Conservation (phyloP, 805 yeast species). For the Wickerhamiella cacticola region DNA sequence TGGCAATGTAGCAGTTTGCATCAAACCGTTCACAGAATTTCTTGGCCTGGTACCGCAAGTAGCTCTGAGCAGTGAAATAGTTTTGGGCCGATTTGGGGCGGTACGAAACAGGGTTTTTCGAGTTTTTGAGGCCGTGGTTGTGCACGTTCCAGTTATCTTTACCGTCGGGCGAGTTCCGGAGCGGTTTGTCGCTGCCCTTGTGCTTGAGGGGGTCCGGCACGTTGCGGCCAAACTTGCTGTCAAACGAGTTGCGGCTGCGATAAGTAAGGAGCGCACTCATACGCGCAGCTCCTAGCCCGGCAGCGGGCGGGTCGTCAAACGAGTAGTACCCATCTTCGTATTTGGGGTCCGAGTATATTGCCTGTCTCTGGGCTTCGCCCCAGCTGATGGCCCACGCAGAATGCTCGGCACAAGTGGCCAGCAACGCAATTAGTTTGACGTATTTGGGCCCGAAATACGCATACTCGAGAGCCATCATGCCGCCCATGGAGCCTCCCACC, state of each 20-base stretch:
- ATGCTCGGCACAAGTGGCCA: constrained; percentile 89
- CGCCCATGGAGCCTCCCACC: constrained; percentile 98
- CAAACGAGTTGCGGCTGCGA: constrained; percentile 84
- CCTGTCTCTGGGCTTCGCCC: constrained; percentile 97
- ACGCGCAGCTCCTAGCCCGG: constrained; percentile 90
- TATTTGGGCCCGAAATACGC: constrained; percentile 55
- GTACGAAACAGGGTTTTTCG: constrained; percentile 16
- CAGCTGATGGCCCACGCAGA: constrained; percentile 98
- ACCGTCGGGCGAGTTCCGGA: constrained; percentile 21
- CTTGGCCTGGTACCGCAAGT: constrained; percentile 84
- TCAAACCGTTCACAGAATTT: constrained; percentile 85
- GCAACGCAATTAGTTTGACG: constrained; percentile 61
- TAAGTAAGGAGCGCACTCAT: constrained; percentile 93
- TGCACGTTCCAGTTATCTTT: constrained; percentile 77
- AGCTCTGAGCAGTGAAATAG: constrained; percentile 89
- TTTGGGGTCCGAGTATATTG: constrained; percentile 89
- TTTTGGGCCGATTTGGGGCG: constrained; percentile 33
- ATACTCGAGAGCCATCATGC: constrained; percentile 89
- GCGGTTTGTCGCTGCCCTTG: constrained; percentile 28
- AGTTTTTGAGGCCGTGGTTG: constrained; percentile 58
- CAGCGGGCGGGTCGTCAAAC: constrained; percentile 63
- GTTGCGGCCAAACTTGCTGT: constrained; percentile 80
- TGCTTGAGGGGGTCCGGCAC: constrained; percentile 40
- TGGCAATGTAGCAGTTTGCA: constrained; percentile 91
- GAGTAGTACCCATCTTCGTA: constrained; percentile 82